Evolutionary conservation across 148 eudicot species (phyloP).

Genomic region (Suaeda aralocaspica): DNA sequence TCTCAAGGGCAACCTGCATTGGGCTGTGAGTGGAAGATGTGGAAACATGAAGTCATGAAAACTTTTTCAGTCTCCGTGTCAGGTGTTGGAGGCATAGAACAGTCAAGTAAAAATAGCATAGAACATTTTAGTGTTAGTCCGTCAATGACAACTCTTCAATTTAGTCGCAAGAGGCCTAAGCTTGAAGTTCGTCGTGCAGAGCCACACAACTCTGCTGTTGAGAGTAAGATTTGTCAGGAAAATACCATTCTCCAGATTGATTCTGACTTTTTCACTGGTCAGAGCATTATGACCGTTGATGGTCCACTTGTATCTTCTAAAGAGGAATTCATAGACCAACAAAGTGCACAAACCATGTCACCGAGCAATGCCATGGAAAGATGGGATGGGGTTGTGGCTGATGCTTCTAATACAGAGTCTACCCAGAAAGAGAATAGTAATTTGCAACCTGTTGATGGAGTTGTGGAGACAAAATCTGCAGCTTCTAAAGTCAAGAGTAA

Average conservation of each 20-base stretch:
- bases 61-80: conserved; percentile 45
- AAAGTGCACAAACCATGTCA: conserved; percentile 21
- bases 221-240: conserved; percentile 36
- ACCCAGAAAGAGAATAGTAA: conserved; percentile 31
- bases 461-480: conserved; percentile 27
- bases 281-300: conserved; percentile 27
- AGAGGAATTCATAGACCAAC: conserved; percentile 26
- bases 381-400: conserved; percentile 51
- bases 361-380: conserved; percentile 28
- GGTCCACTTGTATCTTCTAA: conserved; percentile 23
- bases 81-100: conserved; percentile 33
- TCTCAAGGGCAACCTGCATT: conserved; percentile 41
- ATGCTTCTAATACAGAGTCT: conserved; percentile 39
- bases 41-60: conserved; percentile 81
- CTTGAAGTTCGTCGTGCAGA: conserved; percentile 99
- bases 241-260: conserved; percentile 44
- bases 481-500: conserved; percentile 44
- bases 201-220: conserved; percentile 42
- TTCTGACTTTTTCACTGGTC: conserved; percentile 44
- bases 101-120: conserved; percentile 19
- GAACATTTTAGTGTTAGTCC: conserved; percentile 41
- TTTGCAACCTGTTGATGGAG: conserved; percentile 31
- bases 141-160: conserved; percentile 37
- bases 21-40: conserved; percentile 65
- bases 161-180: conserved; percentile 82